These are phyloP conservation scores for Aspergillus novofumigatus DNA, from an alignment of 2,329 filamentous ascomycete genomes.

Conservation along the genomic window DNA sequence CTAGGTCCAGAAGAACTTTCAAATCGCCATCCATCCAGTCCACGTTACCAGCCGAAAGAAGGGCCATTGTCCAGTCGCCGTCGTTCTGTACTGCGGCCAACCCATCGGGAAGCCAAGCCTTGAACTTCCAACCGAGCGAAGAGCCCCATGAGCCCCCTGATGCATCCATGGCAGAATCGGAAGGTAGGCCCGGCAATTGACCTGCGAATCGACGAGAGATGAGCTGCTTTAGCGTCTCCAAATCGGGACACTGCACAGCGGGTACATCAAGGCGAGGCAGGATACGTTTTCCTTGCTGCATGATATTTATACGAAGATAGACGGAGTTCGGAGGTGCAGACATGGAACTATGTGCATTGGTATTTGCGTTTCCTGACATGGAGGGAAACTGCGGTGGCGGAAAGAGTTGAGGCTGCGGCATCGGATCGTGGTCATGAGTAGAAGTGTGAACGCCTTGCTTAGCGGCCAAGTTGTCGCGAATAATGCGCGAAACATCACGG, in stretches of 20 bases:
- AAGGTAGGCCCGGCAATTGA: conserved; percentile 26
- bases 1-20: conserved; percentile 39
- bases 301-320: conserved; percentile 35
- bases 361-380: conserved; percentile 9
- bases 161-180: conserved; percentile 17
- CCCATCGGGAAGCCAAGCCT: conserved; percentile 41
- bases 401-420: conserved; percentile 15
- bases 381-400: conserved; percentile 15
- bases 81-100: conserved; percentile 36
- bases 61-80: conserved; percentile 42
- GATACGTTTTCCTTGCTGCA: conserved; percentile 38
- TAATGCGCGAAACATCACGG: conserved; percentile 39
- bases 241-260: conserved; percentile 32
- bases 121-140: conserved; percentile 30
- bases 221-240: conserved; percentile 28
- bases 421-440: conserved; percentile 7
- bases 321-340: conserved; percentile 17
- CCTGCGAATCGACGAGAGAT: conserved; percentile 29
- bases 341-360: background rate
- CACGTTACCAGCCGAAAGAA: conserved; percentile 39
- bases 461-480: conserved; percentile 32
- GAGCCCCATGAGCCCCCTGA: conserved; percentile 15
- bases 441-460: conserved; percentile 17
- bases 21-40: conserved; percentile 47
- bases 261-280: conserved; percentile 35